A percentile compares a stretch with the other conserved stretches of the same genome.
These are phyloP conservation scores for Aspergillus cristatus DNA, from an alignment of 495 filamentous ascomycete species.

Conservation along the genomic window DNA sequence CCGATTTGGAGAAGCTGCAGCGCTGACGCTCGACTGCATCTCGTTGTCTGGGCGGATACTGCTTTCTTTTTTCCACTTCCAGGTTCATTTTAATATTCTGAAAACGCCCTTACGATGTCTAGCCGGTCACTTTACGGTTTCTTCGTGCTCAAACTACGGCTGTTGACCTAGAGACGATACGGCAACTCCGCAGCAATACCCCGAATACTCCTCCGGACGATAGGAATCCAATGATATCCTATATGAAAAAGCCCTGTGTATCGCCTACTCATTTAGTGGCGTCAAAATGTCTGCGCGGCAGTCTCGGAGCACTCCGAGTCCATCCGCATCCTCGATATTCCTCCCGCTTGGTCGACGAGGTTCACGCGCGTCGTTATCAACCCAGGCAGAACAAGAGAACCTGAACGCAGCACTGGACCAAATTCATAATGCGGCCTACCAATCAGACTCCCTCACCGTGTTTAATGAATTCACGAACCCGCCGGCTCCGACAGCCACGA, in stretches of 20 bases:
- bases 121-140: background rate
- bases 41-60: background rate
- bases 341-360: slow-evolving; percentile 39
- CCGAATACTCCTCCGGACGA: too few species aligned
- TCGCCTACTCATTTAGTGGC: background rate
- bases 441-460: slow-evolving; percentile 68
- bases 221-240: too few species aligned
- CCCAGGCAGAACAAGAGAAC: slow-evolving; percentile 57
- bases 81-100: background rate
- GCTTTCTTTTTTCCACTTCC: background rate
- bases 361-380: slow-evolving; percentile 56
- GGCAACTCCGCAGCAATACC: background rate
- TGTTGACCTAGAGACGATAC: background rate
- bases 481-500: slow-evolving; percentile 35
- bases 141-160: background rate
- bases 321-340: slow-evolving; percentile 34
- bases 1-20: background rate
- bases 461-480: slow-evolving; percentile 73
- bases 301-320: slow-evolving; percentile 29
- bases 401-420: slow-evolving; percentile 68
- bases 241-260: too few species aligned
- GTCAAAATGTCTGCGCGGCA: slow-evolving; percentile 32
- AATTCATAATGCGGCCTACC: slow-evolving; percentile 75
- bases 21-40: background rate
- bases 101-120: slow-evolving; percentile 1